Evolutionary conservation across 352 stramenopile genomes (phyloP).

Genomic region (Phytophthora citrophthora): DNA sequence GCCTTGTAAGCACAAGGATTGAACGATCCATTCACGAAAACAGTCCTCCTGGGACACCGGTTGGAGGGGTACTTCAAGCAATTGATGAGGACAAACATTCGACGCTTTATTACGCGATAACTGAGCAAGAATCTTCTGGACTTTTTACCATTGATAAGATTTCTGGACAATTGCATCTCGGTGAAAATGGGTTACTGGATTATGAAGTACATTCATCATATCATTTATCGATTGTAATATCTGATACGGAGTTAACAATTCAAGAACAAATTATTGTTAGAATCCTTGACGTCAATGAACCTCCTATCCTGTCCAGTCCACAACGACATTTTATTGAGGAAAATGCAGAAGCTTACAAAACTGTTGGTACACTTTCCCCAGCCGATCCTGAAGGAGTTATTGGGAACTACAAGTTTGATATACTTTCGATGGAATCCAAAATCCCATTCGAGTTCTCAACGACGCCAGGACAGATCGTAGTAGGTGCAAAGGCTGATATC

Average conservation of each 20-base stretch:
- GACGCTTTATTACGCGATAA: slow-evolving; percentile 19
- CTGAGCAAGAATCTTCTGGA: slow-evolving; percentile 14
- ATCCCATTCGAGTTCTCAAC: slow-evolving; percentile 19
- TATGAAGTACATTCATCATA: slow-evolving; percentile 22
- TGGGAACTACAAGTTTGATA: slow-evolving; percentile 11
- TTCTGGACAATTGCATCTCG: slow-evolving; percentile 21
- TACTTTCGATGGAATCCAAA: neutral
- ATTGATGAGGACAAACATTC: slow-evolving; percentile 28
- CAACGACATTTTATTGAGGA: slow-evolving; percentile 24
- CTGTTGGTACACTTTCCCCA: slow-evolving; percentile 20
- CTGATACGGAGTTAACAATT: slow-evolving; percentile 11
- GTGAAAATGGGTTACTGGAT: slow-evolving; percentile 11
- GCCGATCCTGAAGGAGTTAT: slow-evolving; percentile 25
- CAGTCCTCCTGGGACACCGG: slow-evolving; percentile 10
- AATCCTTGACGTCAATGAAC: slow-evolving; percentile 31
- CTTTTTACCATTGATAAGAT: slow-evolving; percentile 20
- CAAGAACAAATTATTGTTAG: slow-evolving; percentile 17
- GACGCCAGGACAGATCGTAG: slow-evolving; percentile 22
- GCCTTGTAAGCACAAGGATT: slow-evolving; percentile 1
- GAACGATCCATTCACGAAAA: slow-evolving; percentile 27
- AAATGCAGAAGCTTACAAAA: slow-evolving; percentile 17
- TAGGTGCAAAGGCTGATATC: slow-evolving; percentile 19
- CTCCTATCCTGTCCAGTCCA: slow-evolving; percentile 22
- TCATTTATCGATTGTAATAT: slow-evolving; percentile 16
- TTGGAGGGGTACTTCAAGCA: slow-evolving; percentile 16